A percentile compares a stretch with the other conserved stretches of the same genome.
Conservation (phyloP, 2,329 filamentous ascomycete species). For the Xylaria multiplex region DNA sequence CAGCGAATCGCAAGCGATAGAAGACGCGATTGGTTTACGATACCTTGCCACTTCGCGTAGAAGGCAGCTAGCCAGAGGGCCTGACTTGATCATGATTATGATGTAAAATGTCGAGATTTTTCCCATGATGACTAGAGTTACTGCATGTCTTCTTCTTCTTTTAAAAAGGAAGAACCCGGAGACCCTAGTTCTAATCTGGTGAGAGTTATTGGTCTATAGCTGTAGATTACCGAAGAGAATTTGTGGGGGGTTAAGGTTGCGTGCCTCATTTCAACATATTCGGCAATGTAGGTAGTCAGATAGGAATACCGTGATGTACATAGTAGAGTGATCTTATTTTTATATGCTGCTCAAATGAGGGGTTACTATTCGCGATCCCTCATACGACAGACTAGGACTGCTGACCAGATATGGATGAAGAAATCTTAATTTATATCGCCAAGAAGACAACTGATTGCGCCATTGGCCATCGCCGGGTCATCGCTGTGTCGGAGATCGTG, state of each 20-base stretch:
- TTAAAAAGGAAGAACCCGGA: too few species aligned
- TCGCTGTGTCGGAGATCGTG: slow-evolving; percentile 23
- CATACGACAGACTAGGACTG: neutral
- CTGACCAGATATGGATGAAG: neutral
- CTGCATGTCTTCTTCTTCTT: neutral
- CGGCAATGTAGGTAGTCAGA: too few species aligned
- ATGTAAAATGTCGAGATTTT: neutral
- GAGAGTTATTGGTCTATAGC: neutral
- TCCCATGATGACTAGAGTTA: too few species aligned
- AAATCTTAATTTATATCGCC: slow-evolving; percentile 12
- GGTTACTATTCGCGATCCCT: neutral
- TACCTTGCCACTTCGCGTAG: slow-evolving; percentile 6
- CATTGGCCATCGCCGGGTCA: slow-evolving; percentile 11
- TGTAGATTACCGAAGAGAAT: slow-evolving; percentile 7
- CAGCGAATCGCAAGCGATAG: too few species aligned
- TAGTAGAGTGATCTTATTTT: neutral
- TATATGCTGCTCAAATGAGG: neutral
- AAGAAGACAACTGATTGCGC: slow-evolving; percentile 15
- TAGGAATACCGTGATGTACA: neutral
- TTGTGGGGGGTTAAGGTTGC: neutral
- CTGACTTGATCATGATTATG: neutral
- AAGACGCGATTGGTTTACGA: too few species aligned
- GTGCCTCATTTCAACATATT: neutral
- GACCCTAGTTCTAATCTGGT: neutral
- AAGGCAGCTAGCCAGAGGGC: neutral